phyloP scores from a whole-genome alignment of 306 rosid species.

The Ochetophila trinervis region DNA sequence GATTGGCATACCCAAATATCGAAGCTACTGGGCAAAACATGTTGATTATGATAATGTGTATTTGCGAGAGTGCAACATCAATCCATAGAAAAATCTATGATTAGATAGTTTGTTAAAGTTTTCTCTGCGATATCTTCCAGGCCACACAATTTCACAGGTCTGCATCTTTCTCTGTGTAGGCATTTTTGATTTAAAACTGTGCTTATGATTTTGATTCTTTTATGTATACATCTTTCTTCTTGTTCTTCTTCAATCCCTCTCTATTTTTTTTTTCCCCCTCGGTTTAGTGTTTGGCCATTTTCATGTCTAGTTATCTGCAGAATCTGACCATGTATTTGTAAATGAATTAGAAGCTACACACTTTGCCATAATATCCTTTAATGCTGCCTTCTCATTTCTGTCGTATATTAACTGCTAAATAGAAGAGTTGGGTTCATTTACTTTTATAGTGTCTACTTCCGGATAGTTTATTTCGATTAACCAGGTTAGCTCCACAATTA shows the following conservation, averaged over 20 bases:
- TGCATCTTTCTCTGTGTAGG: conserved; percentile 38
- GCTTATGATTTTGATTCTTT: conserved; percentile 53
- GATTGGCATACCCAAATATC: conserved; percentile 82
- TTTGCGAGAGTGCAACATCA: conserved; percentile 89
- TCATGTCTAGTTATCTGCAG: conserved; percentile 26
- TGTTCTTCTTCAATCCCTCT: neutral
- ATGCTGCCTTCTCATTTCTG: too few species aligned
- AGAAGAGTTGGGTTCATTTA: too few species aligned
- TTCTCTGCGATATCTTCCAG: conserved; percentile 25
- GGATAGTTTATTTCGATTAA: too few species aligned
- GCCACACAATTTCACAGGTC: conserved; percentile 36
- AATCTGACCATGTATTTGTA: conserved; percentile 26
- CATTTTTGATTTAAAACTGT: conserved; percentile 26
- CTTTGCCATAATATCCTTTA: too few species aligned
- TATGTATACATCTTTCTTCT: conserved; percentile 32
- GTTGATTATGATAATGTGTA: conserved; percentile 62
- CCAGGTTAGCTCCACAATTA: too few species aligned
- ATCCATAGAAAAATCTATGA: conserved; percentile 45
- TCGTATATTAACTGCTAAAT: too few species aligned
- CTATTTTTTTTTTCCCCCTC: neutral
- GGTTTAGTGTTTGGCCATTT: conserved; percentile 24
- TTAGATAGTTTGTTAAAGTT: conserved; percentile 18
- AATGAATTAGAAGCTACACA: too few species aligned
- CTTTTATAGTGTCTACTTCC: too few species aligned
- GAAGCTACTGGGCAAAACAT: conserved; percentile 67